Conservation (phyloP, 345 rosid species). For the Acer campestre region DNA sequence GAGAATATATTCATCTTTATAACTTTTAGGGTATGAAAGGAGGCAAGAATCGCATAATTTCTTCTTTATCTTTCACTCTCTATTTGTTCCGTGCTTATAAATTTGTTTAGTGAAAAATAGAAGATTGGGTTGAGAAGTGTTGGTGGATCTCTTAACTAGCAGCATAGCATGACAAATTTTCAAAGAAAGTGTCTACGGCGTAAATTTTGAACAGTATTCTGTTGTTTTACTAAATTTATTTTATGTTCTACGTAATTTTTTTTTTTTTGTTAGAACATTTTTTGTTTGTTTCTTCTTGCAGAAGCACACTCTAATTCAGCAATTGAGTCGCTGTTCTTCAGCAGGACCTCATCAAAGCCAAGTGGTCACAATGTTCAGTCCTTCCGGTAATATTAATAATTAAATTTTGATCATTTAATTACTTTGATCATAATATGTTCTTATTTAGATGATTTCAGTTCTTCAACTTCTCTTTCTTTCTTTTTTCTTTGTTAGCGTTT, state of each 20-base stretch:
- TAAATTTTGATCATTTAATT: background rate
- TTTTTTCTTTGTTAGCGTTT: constrained; percentile 46
- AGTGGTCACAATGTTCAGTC: constrained; percentile 46
- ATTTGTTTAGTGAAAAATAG: constrained; percentile 8
- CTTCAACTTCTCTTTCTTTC: constrained; percentile 7
- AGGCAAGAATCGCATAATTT: constrained; percentile 22
- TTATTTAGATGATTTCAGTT: background rate
- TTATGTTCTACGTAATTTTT: background rate
- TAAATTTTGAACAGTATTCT: background rate
- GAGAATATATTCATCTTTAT: constrained; percentile 46
- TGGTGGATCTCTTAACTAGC: constrained; percentile 13
- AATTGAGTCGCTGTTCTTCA: constrained; percentile 45
- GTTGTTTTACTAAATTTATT: background rate
- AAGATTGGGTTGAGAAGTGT: constrained; percentile 27
- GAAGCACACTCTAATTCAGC: constrained; percentile 49
- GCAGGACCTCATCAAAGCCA: constrained; percentile 37
- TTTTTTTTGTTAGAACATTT: constrained; percentile 9
- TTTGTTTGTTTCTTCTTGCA: constrained; percentile 34
- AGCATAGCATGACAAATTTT: constrained; percentile 20
- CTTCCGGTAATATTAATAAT: constrained; percentile 49
- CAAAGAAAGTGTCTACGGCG: constrained; percentile 24
- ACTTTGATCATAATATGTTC: background rate
- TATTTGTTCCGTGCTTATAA: background rate
- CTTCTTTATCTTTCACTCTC: background rate
- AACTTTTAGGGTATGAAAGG: constrained; percentile 28